A percentile compares a stretch with the other conserved stretches of the same genome.
These are phyloP conservation scores for Phytophthora palmivora DNA, from an alignment of 352 stramenopile genomes.

Conservation along the genomic window DNA sequence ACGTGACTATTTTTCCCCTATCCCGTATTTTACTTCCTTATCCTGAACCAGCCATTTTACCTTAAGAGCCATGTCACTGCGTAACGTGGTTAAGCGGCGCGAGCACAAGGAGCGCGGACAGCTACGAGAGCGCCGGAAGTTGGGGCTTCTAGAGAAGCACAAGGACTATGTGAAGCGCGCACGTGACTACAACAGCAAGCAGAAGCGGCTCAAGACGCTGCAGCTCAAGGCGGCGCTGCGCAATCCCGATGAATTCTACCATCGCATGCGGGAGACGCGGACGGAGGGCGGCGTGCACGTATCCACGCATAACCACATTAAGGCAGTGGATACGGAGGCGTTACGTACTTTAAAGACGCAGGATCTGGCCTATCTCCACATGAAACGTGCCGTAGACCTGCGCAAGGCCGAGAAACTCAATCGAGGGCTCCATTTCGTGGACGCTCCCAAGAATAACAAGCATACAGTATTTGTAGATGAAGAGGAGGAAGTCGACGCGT, in stretches of 20 bases:
- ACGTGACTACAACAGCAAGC: slow-evolving; percentile 96
- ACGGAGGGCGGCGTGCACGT: slow-evolving; percentile 81
- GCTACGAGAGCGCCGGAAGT: slow-evolving; percentile 90
- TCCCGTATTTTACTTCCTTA: no score
- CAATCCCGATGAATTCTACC: slow-evolving; percentile 99
- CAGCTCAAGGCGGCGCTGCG: slow-evolving; percentile 93
- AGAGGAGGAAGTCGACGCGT: slow-evolving; percentile 73
- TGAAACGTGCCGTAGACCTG: slow-evolving; percentile 83
- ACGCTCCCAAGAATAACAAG: slow-evolving; percentile 82
- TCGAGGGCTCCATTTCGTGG: slow-evolving; percentile 79
- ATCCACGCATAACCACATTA: slow-evolving; percentile 75
- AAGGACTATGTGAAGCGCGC: slow-evolving; percentile 98
- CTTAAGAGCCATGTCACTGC: slow-evolving; percentile 68
- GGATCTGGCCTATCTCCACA: slow-evolving; percentile 95
- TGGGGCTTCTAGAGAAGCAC: slow-evolving; percentile 98
- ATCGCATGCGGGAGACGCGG: slow-evolving; percentile 93
- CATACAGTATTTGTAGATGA: slow-evolving; percentile 96
- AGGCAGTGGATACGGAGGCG: slow-evolving; percentile 76
- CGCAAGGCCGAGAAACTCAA: slow-evolving; percentile 85
- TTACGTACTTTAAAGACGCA: slow-evolving; percentile 96
- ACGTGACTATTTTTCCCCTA: no score
- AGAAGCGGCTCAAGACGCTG: slow-evolving; percentile 89
- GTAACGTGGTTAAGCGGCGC: slow-evolving; percentile 98
- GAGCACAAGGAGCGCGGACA: slow-evolving; percentile 99
- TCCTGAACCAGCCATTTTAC: slow-evolving; percentile 19